Evolutionary conservation across 2,329 filamentous ascomycete species (phyloP), one percentile per base, ranked within the genome.

Genomic region (Verticillium albo-atrum): DNA sequence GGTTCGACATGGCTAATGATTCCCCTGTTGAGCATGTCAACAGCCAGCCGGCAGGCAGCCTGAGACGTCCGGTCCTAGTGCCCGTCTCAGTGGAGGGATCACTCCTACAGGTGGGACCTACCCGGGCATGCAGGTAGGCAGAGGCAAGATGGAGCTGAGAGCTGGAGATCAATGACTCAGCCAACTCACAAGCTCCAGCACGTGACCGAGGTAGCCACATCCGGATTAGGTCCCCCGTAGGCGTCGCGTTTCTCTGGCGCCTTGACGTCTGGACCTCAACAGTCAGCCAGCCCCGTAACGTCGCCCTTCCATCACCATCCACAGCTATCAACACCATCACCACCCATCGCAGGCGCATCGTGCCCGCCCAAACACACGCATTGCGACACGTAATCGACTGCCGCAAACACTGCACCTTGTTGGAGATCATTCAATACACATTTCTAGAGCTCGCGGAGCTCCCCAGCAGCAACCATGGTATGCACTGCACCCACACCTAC

Each of bases 171-270:
- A 30, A n/a, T 0, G 4, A 15, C 17, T 53, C 25, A 53, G 14
- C 28, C 51, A 53, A 26, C 51, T 28, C 3, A 10, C 9, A 3
- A 2, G 1, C 34, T 4, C 17, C 6, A 17, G 51, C 51, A 28
- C 25, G 51, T 53, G 25, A 53, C 20, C 25, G n/a, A 26, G 6
- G 51, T 53, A 12, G 9, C 42, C 42, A 2, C 2, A 52, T 27
- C 26, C 37, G 27, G n/a, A 25, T n/a, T 55, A 58, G 34, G n/a
- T n/a, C 27, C 23, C n/a, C 14, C 23, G n/a, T 32, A 71, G 74
- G 69, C 75, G 75, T 77, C 77, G 76, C 76, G 75, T 77, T 72
- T 73, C 71, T 68, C 75, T 77, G 77, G 71, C 73, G 77, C 77
- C 77, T 79, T 69, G 69, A 69, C 62, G 64, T 62, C 14, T 34